Evolutionary conservation across 192 early-diverging fungal genomes (phyloP), one percentile per base, ranked within the genome.

Genomic region (Allomyces macrogynus): DNA sequence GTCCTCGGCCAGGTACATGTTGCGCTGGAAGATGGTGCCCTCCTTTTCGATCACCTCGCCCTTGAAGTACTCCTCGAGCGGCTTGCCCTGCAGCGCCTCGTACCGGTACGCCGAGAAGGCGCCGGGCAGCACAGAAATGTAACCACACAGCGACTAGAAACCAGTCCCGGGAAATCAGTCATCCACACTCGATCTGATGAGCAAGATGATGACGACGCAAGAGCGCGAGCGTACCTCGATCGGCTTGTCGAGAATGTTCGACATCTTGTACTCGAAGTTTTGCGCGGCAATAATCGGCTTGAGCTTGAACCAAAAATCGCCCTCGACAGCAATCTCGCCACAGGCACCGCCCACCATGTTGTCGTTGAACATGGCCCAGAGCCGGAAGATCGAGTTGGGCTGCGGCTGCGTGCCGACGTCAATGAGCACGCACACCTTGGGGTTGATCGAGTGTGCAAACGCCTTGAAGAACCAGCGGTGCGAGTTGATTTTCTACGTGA

Each of bases 391-490:
- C 20, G 80, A 82, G 60, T 73, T 67, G n/a, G 76, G 71, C 24
- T 78, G 75, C 1, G 87, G 87, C 44, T 84, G 70, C 10, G 87
- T 89, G 23, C 87, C 87, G 11, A 88, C 84, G 68, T 89, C 87
- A 25, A 89, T 68, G 49, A 89, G 69, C 20, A 89, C 73, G 62
- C 78, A 81, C 16, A 89, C 78, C 27, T 86, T 81, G 1, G 87
- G 87, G 4, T 84, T 67, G 27, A 88, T 64, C 32, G 77, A 66
- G 18, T 82, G 74, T 63, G 86, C 83, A 60, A 89, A 80, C 10
- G 82, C 86, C 23, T 84, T 84, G 69, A 88, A 88, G 71, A 86
- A 88, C 87, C 87, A 88, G 25, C 84, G 76, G 65, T 87, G 86
- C 24, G 73, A 76, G 65, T 87, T 87, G 68, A 87, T 84, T 66